phyloP scores from a whole-genome alignment of 768 basidiomycete genomes.

The Cyclocybe aegerita region DNA sequence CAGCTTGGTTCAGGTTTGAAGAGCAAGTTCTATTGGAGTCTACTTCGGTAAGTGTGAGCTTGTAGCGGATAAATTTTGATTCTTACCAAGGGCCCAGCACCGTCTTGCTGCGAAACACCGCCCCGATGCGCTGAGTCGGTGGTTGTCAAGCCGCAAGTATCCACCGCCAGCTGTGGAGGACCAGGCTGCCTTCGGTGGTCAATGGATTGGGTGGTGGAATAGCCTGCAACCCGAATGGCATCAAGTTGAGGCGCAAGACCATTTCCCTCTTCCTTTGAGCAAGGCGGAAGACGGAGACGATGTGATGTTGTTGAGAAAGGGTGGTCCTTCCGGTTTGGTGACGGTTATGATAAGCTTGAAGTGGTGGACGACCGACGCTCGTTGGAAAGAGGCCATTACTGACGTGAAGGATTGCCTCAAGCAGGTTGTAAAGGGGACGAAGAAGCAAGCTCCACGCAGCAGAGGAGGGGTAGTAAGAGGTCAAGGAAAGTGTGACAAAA shows the following conservation, averaged over 20 bases:
- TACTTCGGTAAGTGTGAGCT: conserved; percentile 1
- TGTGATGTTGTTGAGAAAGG: conserved; percentile 2
- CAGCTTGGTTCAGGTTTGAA: conserved; percentile 3
- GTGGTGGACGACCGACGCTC: conserved; percentile 3
- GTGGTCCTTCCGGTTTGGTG: conserved; percentile 7
- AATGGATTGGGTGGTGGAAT: conserved; percentile 12
- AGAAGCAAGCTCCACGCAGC: too few species aligned
- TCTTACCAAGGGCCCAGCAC: not conserved
- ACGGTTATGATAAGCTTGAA: conserved; percentile 5
- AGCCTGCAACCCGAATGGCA: conserved; percentile 10
- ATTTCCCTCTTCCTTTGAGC: not conserved
- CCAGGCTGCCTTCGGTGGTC: not conserved
- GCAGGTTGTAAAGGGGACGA: too few species aligned
- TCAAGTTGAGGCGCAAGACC: not conserved
- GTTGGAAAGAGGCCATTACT: too few species aligned
- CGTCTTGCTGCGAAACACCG: not conserved
- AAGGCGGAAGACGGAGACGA: not conserved
- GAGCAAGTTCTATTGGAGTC: not conserved
- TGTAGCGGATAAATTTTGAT: not conserved
- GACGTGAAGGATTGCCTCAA: too few species aligned
- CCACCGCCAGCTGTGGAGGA: not conserved
- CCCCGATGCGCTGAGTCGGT: conserved; percentile 2
- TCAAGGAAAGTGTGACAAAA: too few species aligned
- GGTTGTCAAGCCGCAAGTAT: conserved; percentile 7
- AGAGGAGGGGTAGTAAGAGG: too few species aligned